A percentile compares a stretch with the other conserved stretches of the same genome.
phyloP scores from a whole-genome alignment of 106 monocot species.

The Dendrobium chrysotoxum region DNA sequence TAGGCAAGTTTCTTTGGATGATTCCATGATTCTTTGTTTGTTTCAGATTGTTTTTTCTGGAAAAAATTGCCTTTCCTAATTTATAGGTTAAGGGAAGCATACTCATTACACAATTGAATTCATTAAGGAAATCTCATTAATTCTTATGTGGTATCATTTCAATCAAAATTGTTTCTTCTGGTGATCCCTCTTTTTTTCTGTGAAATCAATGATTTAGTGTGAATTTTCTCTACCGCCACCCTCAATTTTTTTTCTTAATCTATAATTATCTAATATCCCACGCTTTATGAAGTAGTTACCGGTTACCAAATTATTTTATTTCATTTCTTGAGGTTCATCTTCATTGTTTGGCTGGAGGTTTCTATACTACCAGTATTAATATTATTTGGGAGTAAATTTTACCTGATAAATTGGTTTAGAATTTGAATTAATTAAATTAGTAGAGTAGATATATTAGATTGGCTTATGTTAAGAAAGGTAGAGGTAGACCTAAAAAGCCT shows the following conservation, averaged over 20 bases:
- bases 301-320: too few relatives aligned
- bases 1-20: neutral
- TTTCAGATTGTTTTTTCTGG: neutral
- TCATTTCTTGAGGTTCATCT: neutral
- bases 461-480: too few relatives aligned
- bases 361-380: too few relatives aligned
- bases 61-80: neutral
- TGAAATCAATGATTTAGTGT: neutral
- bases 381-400: neutral
- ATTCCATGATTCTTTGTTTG: neutral
- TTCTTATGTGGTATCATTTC: neutral
- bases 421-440: neutral
- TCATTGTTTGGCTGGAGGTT: neutral
- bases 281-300: neutral
- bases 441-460: neutral
- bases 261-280: neutral
- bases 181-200: neutral
- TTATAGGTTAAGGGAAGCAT: neutral
- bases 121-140: neutral
- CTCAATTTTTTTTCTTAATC: neutral
- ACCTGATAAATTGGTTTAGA: neutral
- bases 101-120: neutral
- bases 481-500: too few relatives aligned
- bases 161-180: neutral
- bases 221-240: neutral